These are phyloP conservation scores for Thymus mandschuricus DNA, from an alignment of 257 asterid species.

Conservation along the genomic window DNA sequence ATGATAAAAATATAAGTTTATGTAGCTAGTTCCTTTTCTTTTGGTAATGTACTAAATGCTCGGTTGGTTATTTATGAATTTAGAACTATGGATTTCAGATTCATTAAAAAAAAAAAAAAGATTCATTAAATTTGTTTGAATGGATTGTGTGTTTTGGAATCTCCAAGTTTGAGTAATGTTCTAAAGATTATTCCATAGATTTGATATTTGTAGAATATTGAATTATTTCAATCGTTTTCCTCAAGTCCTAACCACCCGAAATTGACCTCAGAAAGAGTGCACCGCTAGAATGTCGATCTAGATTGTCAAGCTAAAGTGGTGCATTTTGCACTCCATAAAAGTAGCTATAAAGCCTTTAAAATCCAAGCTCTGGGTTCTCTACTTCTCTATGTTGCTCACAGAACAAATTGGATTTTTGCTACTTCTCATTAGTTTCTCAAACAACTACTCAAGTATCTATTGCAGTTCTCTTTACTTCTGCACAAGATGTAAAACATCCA, in stretches of 20 bases:
- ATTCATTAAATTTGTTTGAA: neutral
- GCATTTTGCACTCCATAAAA: neutral
- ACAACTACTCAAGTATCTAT: neutral
- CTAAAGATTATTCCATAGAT: neutral
- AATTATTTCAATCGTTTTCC: constrained; percentile 1
- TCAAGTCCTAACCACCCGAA: neutral
- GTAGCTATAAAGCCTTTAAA: neutral
- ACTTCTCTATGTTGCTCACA: neutral
- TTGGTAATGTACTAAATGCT: neutral
- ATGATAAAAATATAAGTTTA: neutral
- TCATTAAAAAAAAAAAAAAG: neutral
- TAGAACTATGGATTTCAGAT: constrained; percentile 4
- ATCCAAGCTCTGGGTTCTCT: neutral
- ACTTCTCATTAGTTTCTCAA: neutral
- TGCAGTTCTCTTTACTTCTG: neutral
- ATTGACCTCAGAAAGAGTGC: neutral
- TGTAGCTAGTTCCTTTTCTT: neutral
- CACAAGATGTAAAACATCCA: neutral
- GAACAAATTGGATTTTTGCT: neutral
- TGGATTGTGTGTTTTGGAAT: neutral
- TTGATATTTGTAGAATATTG: neutral
- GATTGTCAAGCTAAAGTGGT: neutral
- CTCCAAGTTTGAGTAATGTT: neutral
- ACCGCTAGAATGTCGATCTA: neutral
- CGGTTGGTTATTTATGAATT: constrained; percentile 1